Base-by-base conservation (phyloP, 768 basidiomycete genomes). In the Russula griseocarnosa region DNA sequence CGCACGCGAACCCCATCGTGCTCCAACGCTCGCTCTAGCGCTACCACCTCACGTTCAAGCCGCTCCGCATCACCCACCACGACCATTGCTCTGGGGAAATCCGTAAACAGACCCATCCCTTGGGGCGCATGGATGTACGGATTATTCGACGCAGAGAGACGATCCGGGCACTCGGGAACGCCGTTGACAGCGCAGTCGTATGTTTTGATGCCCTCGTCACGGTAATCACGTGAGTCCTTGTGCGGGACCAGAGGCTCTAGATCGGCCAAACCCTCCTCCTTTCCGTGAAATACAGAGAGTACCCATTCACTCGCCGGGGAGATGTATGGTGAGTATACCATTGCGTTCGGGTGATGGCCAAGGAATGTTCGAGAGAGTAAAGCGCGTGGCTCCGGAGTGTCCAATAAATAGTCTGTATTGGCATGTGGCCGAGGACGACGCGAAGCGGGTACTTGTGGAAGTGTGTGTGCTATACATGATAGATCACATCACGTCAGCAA, bases 331-430 rank as follows among this genome's bases (percentile, higher is more conserved):
- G 71, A 72, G 62, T 76, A 74, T 51, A 74, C 71, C 58, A 71
- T 73, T 36, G 75, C 74, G 58, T 74, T 58, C 10, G 73, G 71
- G 61, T 74, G 70, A 55, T 71, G 69, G n/a, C 82, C 82, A 4
- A 83, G 77, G 74, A 82, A 83, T n/a, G 81, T 81, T 40, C 80
- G 78, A 51, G 81, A 80, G 11, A 83, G 74, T 24, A 82, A 76
- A 0, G 80, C 81, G 42, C 81, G 79, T 2, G 81, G 81, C 66
- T 82, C 82, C 6, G 80, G 80, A 1, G 79, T 83, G 68, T 83
- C 82, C 20, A 80, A 77, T 22, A 83, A 77, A 65, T 82, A 83
- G 70, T 83, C 82, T 13, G 78, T 80, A 14, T 68, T 60, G 36
- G 72, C 76, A 67, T 83, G 80, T 14, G 82, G 82, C 6, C 81